Base-by-base conservation (phyloP, 108 stramenopile species). In the Parietichytrium sp. region DNA sequence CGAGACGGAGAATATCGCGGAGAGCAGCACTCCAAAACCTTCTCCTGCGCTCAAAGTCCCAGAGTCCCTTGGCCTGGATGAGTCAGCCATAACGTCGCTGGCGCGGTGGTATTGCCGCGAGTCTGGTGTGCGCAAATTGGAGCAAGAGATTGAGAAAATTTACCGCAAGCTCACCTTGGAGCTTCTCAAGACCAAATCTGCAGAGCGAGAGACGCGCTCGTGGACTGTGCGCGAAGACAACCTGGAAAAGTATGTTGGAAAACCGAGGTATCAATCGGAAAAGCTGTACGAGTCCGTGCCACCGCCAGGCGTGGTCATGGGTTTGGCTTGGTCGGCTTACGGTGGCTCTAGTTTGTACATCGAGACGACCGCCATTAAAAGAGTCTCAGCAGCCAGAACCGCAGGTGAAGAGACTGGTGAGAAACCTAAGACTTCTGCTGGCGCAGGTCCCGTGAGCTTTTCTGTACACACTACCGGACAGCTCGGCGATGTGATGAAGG, bases 31-130 rank as follows among this genome's bases (percentile, higher is more conserved):
- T 30, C 26, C 18, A 49, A 78, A 85, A 55, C 38, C 47, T 51
- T 83, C 52, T 30, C 85, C 88, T 29, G 88, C 87, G 54, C 83
- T 89, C 1, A 86, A 82, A 33, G 87, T 94, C n/a, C 94, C 94
- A 31, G 72, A 88, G 48, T 81, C 89, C 0, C 86, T 96, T 3
- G 81, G 85, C 2, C 89, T 96, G 16, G 61, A 90, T 7, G 90
- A 79, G 42, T 91, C 86, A 77, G 96, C 97, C 4, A 88, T 99
- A n/a, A 93, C 94, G 83, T 89, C 84, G 49, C 83, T 99, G 31
- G 94, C 93, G 18, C 89, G 95, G 42, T 95, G 96, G 95, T 98
- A 99, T 86, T 94, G 93, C 45, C 92, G 98, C 23, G 98, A 98
- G 88, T 93, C 95, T 47, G 98, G 98, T 16, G 96, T 99, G 30